A percentile compares a stretch with the other conserved stretches of the same genome.
Evolutionary conservation across 2,329 filamentous ascomycete species (phyloP).

Genomic region (Phyllosticta citriasiana): DNA sequence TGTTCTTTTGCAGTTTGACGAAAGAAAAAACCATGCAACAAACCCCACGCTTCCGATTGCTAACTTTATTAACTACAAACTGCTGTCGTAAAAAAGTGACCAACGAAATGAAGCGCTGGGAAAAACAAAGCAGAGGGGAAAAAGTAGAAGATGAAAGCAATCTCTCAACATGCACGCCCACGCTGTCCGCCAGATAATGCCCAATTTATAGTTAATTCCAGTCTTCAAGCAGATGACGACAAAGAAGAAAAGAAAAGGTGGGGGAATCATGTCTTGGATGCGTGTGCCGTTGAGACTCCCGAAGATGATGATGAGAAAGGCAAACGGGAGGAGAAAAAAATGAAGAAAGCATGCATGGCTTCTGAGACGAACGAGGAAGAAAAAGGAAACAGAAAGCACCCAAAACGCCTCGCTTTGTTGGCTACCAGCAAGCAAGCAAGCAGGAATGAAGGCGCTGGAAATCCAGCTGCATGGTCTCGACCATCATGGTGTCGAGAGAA

Average conservation of each 20-base stretch:
- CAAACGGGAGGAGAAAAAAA: not conserved
- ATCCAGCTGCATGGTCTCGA: not conserved
- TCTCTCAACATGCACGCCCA: not conserved
- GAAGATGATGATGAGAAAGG: not conserved
- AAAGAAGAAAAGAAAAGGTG: not conserved
- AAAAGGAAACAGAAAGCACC: not conserved
- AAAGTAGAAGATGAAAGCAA: not conserved
- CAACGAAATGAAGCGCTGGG: too few species aligned
- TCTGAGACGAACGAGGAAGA: not conserved
- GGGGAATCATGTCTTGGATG: not conserved
- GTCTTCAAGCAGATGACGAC: too few species aligned
- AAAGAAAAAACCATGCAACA: too few species aligned
- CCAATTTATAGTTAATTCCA: not conserved
- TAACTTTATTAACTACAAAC: too few species aligned
- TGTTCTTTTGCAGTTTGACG: too few species aligned
- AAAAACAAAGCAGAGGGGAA: not conserved
- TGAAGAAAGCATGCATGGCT: too few species aligned
- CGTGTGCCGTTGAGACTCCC: not conserved
- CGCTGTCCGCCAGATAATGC: not conserved
- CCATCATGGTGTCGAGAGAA: not conserved
- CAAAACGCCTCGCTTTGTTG: not conserved
- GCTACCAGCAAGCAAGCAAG: not conserved
- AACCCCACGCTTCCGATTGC: too few species aligned
- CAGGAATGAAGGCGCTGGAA: not conserved
- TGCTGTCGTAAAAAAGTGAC: too few species aligned